Base-by-base conservation (phyloP, 257 asterid genomes). In the Capsicum rhomboideum region DNA sequence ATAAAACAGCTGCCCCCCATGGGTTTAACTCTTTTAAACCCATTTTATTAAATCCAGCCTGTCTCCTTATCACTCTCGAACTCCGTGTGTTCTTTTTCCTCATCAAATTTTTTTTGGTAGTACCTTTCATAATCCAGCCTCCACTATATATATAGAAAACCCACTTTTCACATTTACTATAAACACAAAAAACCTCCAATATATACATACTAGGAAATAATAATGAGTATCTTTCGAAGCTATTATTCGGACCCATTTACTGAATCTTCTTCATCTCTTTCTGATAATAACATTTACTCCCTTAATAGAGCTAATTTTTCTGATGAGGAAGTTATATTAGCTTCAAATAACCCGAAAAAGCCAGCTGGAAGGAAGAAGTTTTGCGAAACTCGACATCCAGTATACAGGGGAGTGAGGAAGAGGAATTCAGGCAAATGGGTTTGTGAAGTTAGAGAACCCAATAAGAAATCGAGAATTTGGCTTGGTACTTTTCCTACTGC, bases 381-480 rank as follows among this genome's bases (percentile, higher is more conserved):
- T 23, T 42, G 59, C 0, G 80, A 75, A 23, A 75, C 80, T 13
- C 59, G 80, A 13, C 80, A 93, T 86, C 97, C 95, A 1, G 91
- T 92, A 7, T 91, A 90, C 87, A 79, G 97, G 83, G 94, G 98
- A 17, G 89, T 94, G n/a, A 81, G 94, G 44, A 85, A 82, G 18
- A 86, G 95, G 56, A 86, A 88, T 44, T 89, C 93, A 7, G 93
- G 90, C 0, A 91, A 91, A 80, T 91, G 98, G 98, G 98, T 91
- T 0, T 90, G 91, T 63, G 98, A 91, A 59, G 84, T 92, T 7
- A 86, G 98, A 31, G 98, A 91, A 67, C 98, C 97, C 2, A 91
- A 90, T 52, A 92, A 92, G 85, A 88, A 91, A 42, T 18, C 94
- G 0, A 90, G 98, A 78, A 94, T 94, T 18, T 92, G 98, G 98